Base-by-base conservation (phyloP, 2,329 filamentous ascomycete species). In the Claviceps sp. region DNA sequence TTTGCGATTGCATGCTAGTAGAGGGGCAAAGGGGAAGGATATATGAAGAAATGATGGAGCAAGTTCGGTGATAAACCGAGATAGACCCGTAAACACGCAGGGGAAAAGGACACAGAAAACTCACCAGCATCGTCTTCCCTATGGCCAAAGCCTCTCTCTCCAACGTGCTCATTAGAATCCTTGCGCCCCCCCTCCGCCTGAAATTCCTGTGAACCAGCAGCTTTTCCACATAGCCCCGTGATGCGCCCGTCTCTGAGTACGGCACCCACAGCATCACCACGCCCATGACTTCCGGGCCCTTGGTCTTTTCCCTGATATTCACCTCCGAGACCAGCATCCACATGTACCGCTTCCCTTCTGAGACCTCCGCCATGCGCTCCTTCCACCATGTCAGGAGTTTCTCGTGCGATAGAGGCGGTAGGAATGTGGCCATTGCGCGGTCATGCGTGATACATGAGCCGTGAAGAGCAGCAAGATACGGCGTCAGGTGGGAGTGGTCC, bases 311-410 rank as follows among this genome's bases (percentile, higher is more conserved):
- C 11, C 64, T 61, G 2, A 56, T 56, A 16, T 65, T 62, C 5
- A 55, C 50, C 45, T 70, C 64, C 36, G 66, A 64, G 42, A 80
- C 62, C 29, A 79, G 70, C 46, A 83, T 67, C 50, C 78, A 66
- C 53, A 83, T 80, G 55, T 75, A 62, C 13, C 77, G 68, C 14
- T 62, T 66, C 23, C 71, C 73, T 16, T 63, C 60, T 16, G 59
- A 62, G 34, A 74, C 69, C 59, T 80, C 73, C 22, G 70, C 66
- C 50, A 77, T 72, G 23, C 71, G 66, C 22, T 71, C 68, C 58
- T 74, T 73, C 80, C 79, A 83, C 71, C 74, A 82, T 8, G 66
- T 57, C 34, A 77, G 66, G 40, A 83, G 73, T 60, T 77, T 78
- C 39, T 73, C 68, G 60, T 78, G 70, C 47, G 72, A 72, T 37